phyloP scores from a whole-genome alignment of 208 protist genomes.

The Acanthamoeba rhysodes region DNA sequence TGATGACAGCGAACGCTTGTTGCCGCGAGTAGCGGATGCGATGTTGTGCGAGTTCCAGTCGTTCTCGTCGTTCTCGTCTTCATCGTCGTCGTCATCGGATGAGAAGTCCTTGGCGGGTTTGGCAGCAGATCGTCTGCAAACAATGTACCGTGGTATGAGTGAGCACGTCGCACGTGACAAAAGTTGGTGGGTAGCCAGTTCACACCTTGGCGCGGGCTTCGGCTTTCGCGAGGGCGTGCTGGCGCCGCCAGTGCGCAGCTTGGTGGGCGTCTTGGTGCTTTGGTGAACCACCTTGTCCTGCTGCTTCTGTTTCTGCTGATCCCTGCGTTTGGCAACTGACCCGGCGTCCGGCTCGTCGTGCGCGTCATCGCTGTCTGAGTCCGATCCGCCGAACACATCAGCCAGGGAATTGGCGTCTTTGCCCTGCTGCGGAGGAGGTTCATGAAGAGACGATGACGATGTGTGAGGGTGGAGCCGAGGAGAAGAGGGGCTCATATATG shows the following conservation, averaged over 20 bases:
- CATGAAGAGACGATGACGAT: too few relatives aligned
- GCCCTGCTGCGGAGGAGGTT: background rate
- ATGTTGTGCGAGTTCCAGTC: background rate
- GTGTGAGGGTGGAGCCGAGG: background rate
- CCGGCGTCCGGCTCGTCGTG: background rate
- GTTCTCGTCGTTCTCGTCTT: constrained; percentile 13
- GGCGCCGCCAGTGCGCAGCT: background rate
- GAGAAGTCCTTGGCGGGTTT: background rate
- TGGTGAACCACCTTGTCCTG: background rate
- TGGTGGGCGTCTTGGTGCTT: background rate
- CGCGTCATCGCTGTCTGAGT: background rate
- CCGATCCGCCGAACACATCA: background rate
- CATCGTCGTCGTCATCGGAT: background rate
- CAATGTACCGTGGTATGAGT: too few relatives aligned
- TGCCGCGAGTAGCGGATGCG: background rate
- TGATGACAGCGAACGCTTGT: background rate
- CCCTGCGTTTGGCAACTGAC: background rate
- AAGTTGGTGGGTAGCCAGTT: too few relatives aligned
- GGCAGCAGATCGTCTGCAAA: too few relatives aligned
- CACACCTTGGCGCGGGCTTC: too few relatives aligned
- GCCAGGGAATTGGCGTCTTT: background rate
- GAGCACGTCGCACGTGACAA: too few relatives aligned
- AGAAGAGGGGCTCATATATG: background rate
- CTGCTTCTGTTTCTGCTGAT: background rate
- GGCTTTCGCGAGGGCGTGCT: too few relatives aligned